phyloP scores from a whole-genome alignment of 495 filamentous ascomycete species.

The Penicillium flavigenum region DNA sequence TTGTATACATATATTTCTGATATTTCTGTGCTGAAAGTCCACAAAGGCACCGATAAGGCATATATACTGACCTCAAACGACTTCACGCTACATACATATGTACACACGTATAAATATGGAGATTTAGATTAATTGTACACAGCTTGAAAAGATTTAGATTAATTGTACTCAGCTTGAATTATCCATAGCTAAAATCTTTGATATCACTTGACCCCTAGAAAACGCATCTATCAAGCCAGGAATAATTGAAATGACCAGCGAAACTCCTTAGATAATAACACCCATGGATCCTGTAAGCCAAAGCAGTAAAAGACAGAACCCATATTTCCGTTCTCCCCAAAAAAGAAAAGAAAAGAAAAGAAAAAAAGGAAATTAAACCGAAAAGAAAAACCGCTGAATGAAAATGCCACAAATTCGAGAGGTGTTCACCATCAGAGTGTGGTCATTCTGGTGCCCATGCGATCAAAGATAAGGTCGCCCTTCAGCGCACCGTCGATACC shows the following conservation, averaged over 20 bases:
- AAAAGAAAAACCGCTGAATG: neutral
- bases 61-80: neutral
- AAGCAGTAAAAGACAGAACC: slow-evolving; percentile 11
- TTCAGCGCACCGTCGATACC: slow-evolving; percentile 43
- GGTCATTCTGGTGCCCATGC: slow-evolving; percentile 43
- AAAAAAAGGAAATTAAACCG: slow-evolving; percentile 6
- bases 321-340: slow-evolving; percentile 8
- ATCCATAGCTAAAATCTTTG: neutral
- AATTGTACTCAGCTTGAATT: neutral
- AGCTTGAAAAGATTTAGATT: neutral
- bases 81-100: neutral
- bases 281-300: slow-evolving; percentile 11
- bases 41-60: too few relatives aligned
- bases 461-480: slow-evolving; percentile 44
- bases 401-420: slow-evolving; percentile 6
- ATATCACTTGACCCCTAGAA: neutral
- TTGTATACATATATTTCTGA: neutral
- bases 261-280: slow-evolving; percentile 16
- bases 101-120: neutral
- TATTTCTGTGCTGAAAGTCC: too few relatives aligned
- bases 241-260: slow-evolving; percentile 6
- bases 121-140: neutral
- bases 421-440: slow-evolving; percentile 22
- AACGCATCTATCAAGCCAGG: neutral
- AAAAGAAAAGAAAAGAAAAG: neutral